These are phyloP conservation scores for Hypoxylon crocopeplum DNA, from an alignment of 495 filamentous ascomycete species.

Conservation along the genomic window DNA sequence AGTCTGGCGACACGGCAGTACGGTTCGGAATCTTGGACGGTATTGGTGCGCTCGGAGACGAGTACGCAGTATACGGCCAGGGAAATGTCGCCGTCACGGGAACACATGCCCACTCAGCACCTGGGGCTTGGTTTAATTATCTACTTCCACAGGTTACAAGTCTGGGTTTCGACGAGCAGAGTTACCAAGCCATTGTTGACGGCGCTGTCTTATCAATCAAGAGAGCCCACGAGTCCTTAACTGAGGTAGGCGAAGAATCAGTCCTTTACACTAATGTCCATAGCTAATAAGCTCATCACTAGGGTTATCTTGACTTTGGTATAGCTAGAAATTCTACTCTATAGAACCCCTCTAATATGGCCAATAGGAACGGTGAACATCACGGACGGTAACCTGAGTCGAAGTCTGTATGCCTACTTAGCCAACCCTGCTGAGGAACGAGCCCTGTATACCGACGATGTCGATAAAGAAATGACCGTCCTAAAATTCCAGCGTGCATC, in stretches of 20 bases:
- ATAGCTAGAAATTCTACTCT: slow-evolving; percentile 3
- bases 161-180: slow-evolving; percentile 82
- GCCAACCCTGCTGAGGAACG: slow-evolving; percentile 85
- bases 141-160: slow-evolving; percentile 92
- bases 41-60: slow-evolving; percentile 62
- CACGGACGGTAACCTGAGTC: slow-evolving; percentile 80
- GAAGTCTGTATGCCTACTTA: slow-evolving; percentile 87
- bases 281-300: slow-evolving; percentile 9
- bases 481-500: slow-evolving; percentile 73
- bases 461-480: slow-evolving; percentile 87
- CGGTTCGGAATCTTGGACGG: slow-evolving; percentile 83
- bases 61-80: slow-evolving; percentile 67
- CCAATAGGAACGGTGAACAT: slow-evolving; percentile 43
- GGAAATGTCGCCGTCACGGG: slow-evolving; percentile 88
- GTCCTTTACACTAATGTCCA: background rate
- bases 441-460: slow-evolving; percentile 69
- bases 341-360: slow-evolving; percentile 28
- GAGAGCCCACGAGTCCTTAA: slow-evolving; percentile 78
- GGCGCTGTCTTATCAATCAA: slow-evolving; percentile 84
- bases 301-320: slow-evolving; percentile 57
- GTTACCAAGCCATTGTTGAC: slow-evolving; percentile 89
- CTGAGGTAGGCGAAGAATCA: slow-evolving; percentile 57
- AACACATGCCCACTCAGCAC: slow-evolving; percentile 91
- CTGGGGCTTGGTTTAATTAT: slow-evolving; percentile 96
- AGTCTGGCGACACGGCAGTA: slow-evolving; percentile 87